Evolutionary conservation across 1,284 basidiomycete species (phyloP).

Genomic region (Apiotrichum sp.): DNA sequence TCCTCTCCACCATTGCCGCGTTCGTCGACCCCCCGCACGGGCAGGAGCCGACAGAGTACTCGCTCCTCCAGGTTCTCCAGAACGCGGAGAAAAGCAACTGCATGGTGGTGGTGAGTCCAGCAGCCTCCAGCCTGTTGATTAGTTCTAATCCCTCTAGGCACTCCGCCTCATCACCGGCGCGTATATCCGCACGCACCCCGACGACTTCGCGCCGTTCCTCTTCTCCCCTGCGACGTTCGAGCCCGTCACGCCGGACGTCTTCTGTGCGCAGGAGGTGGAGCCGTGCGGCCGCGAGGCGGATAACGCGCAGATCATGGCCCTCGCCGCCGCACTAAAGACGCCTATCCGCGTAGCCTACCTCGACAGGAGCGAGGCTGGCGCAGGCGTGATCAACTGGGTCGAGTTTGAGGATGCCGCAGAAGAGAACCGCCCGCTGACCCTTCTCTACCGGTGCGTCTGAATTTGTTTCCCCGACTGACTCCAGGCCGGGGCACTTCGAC

Average conservation of each 20-base stretch:
- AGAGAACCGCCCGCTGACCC: constrained; percentile 47
- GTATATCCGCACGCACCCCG: constrained; percentile 63
- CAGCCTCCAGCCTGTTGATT: neutral
- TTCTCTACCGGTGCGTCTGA: constrained; percentile 66
- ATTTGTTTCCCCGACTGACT: neutral
- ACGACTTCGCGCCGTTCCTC: constrained; percentile 65
- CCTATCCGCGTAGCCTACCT: constrained; percentile 74
- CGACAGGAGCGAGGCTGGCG: constrained; percentile 53
- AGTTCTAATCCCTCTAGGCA: constrained; percentile 21
- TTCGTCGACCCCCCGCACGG: constrained; percentile 29
- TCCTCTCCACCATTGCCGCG: constrained; percentile 27
- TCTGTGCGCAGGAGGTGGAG: constrained; percentile 72
- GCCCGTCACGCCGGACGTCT: constrained; percentile 57
- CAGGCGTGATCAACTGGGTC: constrained; percentile 54
- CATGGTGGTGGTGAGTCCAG: constrained; percentile 35
- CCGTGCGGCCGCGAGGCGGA: constrained; percentile 80
- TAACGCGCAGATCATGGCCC: constrained; percentile 74
- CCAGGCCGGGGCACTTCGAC: constrained; percentile 70
- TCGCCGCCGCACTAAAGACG: constrained; percentile 62
- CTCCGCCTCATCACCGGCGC: constrained; percentile 75
- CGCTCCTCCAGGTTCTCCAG: constrained; percentile 38
- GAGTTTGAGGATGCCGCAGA: constrained; percentile 49
- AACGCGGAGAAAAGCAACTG: constrained; percentile 41
- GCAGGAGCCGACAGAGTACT: constrained; percentile 44
- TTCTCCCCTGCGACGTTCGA: constrained; percentile 65